Conservation (phyloP, 108 stramenopile genomes). For the Heterococcus sp. region DNA sequence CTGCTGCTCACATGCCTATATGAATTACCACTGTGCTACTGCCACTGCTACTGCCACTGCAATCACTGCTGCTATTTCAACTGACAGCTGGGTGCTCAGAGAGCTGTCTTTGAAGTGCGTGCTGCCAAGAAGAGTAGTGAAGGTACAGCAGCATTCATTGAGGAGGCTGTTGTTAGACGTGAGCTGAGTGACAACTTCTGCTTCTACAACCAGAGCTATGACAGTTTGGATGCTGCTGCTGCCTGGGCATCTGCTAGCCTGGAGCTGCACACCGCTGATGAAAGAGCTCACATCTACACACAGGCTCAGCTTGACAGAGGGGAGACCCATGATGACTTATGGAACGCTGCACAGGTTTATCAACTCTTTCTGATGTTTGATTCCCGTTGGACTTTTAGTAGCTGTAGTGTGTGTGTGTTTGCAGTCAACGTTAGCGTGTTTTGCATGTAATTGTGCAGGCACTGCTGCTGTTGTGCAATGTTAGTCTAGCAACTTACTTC, state of each 20-base stretch:
- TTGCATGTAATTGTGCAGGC: background rate
- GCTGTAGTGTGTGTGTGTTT: background rate
- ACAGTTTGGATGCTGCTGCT: constrained; percentile 74
- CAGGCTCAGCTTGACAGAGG: constrained; percentile 74
- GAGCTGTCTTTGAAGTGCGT: constrained; percentile 68
- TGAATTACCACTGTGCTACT: too few relatives aligned
- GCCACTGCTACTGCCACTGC: too few relatives aligned
- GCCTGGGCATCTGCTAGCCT: constrained; percentile 89
- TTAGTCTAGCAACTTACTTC: too few relatives aligned
- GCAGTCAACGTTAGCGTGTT: background rate
- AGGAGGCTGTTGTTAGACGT: constrained; percentile 88
- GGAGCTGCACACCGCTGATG: constrained; percentile 73
- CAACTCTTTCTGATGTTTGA: too few relatives aligned
- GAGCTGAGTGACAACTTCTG: constrained; percentile 96
- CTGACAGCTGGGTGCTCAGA: constrained; percentile 61
- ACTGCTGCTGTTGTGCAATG: background rate
- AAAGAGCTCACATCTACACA: constrained; percentile 78
- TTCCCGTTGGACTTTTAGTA: background rate
- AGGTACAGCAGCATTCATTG: constrained; percentile 78
- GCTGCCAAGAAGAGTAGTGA: constrained; percentile 54
- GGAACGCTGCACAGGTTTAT: constrained; percentile 98
- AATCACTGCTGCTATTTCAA: too few relatives aligned
- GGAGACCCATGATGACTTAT: constrained; percentile 90
- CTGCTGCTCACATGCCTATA: too few relatives aligned
- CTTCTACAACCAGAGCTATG: constrained; percentile 82